Evolutionary conservation across 208 protist species (phyloP), one percentile per base, ranked within the genome.

Genomic region (Acanthamoeba healyi): DNA sequence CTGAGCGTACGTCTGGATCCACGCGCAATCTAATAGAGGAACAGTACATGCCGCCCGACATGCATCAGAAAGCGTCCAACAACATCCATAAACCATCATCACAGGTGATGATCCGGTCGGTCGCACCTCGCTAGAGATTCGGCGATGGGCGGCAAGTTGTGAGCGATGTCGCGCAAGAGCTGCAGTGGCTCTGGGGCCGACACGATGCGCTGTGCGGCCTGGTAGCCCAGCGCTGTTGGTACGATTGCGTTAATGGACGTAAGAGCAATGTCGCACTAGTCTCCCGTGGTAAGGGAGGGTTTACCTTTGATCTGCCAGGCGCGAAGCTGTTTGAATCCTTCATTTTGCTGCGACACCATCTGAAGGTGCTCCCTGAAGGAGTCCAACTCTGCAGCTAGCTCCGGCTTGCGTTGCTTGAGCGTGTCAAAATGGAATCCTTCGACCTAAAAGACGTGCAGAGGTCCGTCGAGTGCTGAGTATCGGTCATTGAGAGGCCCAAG

Each of bases 91-190:
- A n/a, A n/a, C n/a, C n/a, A n/a, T n/a, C n/a, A n/a, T n/a, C n/a
- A n/a, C n/a, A n/a, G n/a, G n/a, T n/a, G n/a, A n/a, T n/a, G 44
- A 49, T 49, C 44, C 44, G 44, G 44, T 9, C 34, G 36, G 32
- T 22, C 2, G 67, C n/a, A 82, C 72, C 77, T 86, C 46, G 77
- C 40, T 26, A 99, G 89, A 5, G 90, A 94, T 38, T 94, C 72
- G 2, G 98, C 98, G 65, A 98, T 94, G 42, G 96, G 49, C 12
- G 98, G 98, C 84, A 99, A 98, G 77, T 98, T 98, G 22, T 97
- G 97, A 6, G 98, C 95, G 14, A 99, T 81, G 74, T 98, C 96
- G 19, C 87, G 63, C 56, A 99, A 89, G 42, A 97, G 92, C 79
- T 88, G 34, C 12, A 99, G 95, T 46, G 96, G 96, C n/a, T 98